A percentile compares a stretch with the other conserved stretches of the same genome.
Evolutionary conservation across 23 red algal genomes (phyloP).

Genomic region (Agarophyton chilense): DNA sequence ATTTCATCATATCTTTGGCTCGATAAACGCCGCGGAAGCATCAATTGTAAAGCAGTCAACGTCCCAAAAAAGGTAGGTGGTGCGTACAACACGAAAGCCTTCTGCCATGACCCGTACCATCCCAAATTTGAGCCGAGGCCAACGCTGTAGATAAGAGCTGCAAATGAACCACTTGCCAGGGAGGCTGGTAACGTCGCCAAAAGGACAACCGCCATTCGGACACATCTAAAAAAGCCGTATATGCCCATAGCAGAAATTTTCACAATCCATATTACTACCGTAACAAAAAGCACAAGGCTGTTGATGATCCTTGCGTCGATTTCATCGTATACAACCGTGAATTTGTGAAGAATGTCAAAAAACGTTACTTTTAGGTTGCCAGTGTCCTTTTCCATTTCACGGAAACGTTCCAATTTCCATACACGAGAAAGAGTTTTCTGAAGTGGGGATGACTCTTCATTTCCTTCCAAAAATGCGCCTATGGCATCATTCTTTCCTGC

Average conservation of each 20-base stretch:
- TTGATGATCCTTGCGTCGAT: slow-evolving; percentile 3
- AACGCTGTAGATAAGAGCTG: slow-evolving; percentile 33
- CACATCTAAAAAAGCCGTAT: not conserved
- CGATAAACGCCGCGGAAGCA: slow-evolving; percentile 35
- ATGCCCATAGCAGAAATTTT: slow-evolving; percentile 5
- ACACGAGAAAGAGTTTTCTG: not conserved
- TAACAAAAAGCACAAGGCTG: slow-evolving; percentile 14
- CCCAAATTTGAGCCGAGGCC: not conserved
- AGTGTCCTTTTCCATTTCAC: not conserved
- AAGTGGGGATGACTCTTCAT: not conserved
- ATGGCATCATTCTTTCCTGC: slow-evolving; percentile 69
- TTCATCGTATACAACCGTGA: slow-evolving; percentile 24
- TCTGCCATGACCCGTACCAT: slow-evolving; percentile 43
- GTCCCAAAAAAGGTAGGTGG: slow-evolving; percentile 51
- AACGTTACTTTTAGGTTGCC: slow-evolving; percentile 13
- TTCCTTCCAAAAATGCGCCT: slow-evolving; percentile 26
- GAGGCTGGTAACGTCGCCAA: slow-evolving; percentile 5
- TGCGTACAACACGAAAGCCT: slow-evolving; percentile 24
- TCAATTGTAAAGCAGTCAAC: slow-evolving; percentile 6
- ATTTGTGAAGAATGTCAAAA: slow-evolving; percentile 49
- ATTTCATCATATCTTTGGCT: slow-evolving; percentile 38
- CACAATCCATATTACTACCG: slow-evolving; percentile 35
- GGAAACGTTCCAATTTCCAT: not conserved
- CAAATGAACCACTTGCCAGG: slow-evolving; percentile 52
- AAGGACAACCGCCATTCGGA: slow-evolving; percentile 25